phyloP scores from a whole-genome alignment of 2,329 filamentous ascomycete genomes.

The Curvularia verruculosa region DNA sequence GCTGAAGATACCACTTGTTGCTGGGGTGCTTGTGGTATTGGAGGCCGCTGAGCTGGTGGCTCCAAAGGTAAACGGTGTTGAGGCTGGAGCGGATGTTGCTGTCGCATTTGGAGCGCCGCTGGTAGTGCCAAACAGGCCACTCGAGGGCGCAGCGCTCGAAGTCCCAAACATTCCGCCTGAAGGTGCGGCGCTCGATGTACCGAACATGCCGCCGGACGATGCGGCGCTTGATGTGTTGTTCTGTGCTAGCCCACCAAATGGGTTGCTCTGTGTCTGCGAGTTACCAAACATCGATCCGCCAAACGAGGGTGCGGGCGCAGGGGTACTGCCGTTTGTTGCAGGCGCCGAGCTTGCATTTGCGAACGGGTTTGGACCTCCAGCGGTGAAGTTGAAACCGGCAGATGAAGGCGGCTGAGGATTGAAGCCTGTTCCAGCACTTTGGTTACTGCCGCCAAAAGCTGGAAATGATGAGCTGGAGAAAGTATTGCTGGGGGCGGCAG shows the following conservation, averaged over 20 bases:
- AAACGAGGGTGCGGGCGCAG: conserved; percentile 20
- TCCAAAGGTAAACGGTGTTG: conserved; percentile 27
- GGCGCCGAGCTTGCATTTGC: conserved; percentile 24
- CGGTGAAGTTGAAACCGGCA: conserved; percentile 38
- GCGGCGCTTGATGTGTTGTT: conserved; percentile 16
- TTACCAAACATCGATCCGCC: conserved; percentile 25
- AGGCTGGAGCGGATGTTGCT: conserved; percentile 22
- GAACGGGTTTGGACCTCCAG: conserved; percentile 32
- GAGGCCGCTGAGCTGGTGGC: conserved; percentile 21
- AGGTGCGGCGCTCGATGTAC: conserved; percentile 15
- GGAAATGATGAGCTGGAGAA: conserved; percentile 44
- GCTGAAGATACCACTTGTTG: conserved; percentile 20
- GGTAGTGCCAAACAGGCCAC: conserved; percentile 20
- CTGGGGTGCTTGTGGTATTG: conserved; percentile 18
- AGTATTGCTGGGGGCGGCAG: conserved; percentile 29
- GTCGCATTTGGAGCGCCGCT: conserved; percentile 21
- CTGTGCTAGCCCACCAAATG: conserved; percentile 28
- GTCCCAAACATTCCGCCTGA: conserved; percentile 28
- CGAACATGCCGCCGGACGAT: conserved; percentile 19
- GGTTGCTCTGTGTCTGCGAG: conserved; percentile 27
- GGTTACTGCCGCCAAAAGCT: conserved; percentile 34
- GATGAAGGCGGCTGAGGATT: conserved; percentile 33
- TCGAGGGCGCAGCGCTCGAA: conserved; percentile 20
- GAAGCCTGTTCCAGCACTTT: conserved; percentile 26
- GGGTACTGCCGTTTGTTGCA: conserved; percentile 29